Evolutionary conservation across 2,329 filamentous ascomycete species (phyloP).

Genomic region (Onygenales sp.): DNA sequence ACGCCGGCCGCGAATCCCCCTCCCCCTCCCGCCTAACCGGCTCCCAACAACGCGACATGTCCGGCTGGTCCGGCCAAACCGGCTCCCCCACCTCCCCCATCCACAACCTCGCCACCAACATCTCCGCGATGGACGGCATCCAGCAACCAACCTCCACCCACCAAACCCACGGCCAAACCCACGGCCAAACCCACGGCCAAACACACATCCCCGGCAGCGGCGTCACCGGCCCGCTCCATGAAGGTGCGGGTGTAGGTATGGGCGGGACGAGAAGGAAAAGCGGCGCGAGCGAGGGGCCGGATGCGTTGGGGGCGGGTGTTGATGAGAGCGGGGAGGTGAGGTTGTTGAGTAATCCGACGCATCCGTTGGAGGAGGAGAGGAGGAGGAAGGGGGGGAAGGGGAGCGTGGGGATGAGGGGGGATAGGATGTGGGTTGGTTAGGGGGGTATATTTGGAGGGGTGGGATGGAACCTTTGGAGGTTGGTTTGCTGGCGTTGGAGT

Average conservation of each 20-base stretch:
- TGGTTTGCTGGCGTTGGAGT: too few relatives aligned
- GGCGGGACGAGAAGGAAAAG: constrained; percentile 15
- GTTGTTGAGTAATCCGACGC: constrained; percentile 34
- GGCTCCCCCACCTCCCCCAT: constrained; percentile 18
- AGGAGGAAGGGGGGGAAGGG: constrained; percentile 27
- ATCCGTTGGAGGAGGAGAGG: constrained; percentile 24
- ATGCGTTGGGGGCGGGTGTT: constrained; percentile 9
- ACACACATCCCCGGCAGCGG: too few relatives aligned
- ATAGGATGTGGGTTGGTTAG: neutral
- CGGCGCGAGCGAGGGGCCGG: constrained; percentile 8
- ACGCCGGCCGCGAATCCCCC: constrained; percentile 67
- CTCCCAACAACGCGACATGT: constrained; percentile 51
- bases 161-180: too few relatives aligned
- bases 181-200: too few relatives aligned
- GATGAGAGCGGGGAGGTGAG: constrained; percentile 10
- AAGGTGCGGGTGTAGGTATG: neutral
- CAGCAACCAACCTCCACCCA: too few relatives aligned
- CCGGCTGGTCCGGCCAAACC: constrained; percentile 22
- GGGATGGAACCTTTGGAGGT: too few relatives aligned
- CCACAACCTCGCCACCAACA: constrained; percentile 41
- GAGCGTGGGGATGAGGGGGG: constrained; percentile 1
- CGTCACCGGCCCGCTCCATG: neutral
- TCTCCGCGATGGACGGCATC: constrained; percentile 17
- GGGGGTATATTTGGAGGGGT: too few relatives aligned
- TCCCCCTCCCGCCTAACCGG: constrained; percentile 59